Base-by-base conservation (phyloP, 768 basidiomycete genomes). In the Russula dissimulans region DNA sequence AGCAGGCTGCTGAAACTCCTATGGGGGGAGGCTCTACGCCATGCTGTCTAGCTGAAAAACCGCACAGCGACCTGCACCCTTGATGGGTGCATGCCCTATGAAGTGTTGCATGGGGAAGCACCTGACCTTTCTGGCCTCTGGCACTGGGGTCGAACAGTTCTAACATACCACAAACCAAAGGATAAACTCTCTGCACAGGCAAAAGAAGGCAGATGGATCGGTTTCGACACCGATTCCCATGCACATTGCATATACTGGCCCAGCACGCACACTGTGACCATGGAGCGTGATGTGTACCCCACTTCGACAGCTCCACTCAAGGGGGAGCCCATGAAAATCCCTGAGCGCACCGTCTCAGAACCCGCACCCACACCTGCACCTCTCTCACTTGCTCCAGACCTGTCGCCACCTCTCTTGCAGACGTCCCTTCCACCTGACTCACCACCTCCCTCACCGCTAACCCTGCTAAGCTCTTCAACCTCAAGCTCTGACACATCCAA, bases 61-160 rank as follows among this genome's bases (percentile, higher is more conserved):
- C 11, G 46, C 2, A 47, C 11, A 4, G 22, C 46, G 3, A 47
- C 46, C 3, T 11, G 29, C 26, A 65, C 56, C 32, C 62, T 55
- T 61, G 73, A 71, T 12, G 75, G 73, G 3, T 14, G 3, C 7
- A 47, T 29, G 6, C 46, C 46, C 1, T 47, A 4, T 11, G 3
- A 29, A 12, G 46, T 6, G 46, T 6, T 47, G 54, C 12, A 15
- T 14, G 29, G 46, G 3, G 3, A 4, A 1, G 4, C 11, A 4
- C 46, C 29, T 1, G 29, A 31, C 14, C 29, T 47, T 4, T 29
- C 46, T 5, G 5, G 26, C 9, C 11, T 47, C 14, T 47, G 46
- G 46, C 3, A 15, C 14, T 47, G 46, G 29, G 29, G 46, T 9
- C 1, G 14, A 3, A 12, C 7, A 3, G 29, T 47, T 1, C 5